These are phyloP conservation scores for Yarrowia sp. DNA, from an alignment of 805 yeast genomes.

Conservation along the genomic window DNA sequence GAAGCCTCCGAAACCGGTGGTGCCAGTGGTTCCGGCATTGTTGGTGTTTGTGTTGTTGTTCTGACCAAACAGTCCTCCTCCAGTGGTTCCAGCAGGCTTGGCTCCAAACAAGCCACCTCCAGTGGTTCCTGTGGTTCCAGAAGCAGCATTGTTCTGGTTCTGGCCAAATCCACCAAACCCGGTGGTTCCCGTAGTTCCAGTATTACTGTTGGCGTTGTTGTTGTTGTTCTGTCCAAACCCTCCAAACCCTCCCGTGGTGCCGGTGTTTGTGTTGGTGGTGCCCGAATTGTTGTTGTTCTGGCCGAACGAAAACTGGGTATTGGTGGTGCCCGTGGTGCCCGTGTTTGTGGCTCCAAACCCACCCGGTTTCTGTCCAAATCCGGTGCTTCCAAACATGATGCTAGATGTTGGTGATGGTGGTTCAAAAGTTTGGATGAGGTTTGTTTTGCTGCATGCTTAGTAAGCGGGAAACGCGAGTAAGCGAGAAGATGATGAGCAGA, in stretches of 20 bases:
- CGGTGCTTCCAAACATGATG: conserved; percentile 47
- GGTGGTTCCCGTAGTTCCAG: neutral
- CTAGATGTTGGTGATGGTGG: conserved; percentile 33
- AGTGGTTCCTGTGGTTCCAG: no score
- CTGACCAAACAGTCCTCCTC: conserved; percentile 50
- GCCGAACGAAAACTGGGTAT: conserved; percentile 51
- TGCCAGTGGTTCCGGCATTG: conserved; percentile 24
- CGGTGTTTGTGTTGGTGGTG: conserved; percentile 32
- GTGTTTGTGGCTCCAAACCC: conserved; percentile 25
- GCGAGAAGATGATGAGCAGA: no score
- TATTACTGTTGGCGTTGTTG: conserved; percentile 11
- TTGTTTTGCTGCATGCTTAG: conserved; percentile 30
- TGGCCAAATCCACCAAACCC: no score
- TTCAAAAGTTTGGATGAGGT: conserved; percentile 1
- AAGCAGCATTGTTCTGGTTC: no score
- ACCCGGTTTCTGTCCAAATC: conserved; percentile 31
- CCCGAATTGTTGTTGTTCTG: conserved; percentile 43
- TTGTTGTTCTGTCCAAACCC: conserved; percentile 21
- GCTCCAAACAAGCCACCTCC: no score
- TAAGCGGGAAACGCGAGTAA: neutral
- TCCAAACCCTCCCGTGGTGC: neutral
- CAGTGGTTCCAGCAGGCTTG: conserved; percentile 21
- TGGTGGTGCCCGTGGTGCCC: conserved; percentile 23
- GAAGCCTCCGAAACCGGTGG: conserved; percentile 45
- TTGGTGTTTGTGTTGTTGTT: conserved; percentile 19